phyloP scores from a whole-genome alignment of 257 asterid genomes.

The Scutellaria galericulata region DNA sequence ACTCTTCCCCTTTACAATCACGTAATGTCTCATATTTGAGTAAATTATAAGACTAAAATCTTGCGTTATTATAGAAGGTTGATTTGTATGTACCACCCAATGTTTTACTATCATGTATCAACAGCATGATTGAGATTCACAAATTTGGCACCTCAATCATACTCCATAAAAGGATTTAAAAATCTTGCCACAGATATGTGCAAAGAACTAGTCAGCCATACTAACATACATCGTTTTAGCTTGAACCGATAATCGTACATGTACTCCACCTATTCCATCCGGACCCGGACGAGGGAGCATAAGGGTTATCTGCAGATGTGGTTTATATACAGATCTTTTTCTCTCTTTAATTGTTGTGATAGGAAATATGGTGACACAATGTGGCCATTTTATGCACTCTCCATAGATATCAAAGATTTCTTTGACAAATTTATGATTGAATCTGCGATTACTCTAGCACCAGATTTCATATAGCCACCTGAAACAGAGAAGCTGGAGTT shows the following conservation, averaged over 20 bases:
- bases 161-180: constrained; percentile 8
- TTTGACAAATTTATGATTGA: constrained; percentile 71
- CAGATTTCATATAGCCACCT: constrained; percentile 98
- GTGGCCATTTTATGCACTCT: constrained; percentile 32
- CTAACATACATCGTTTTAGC: not conserved
- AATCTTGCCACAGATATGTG: not conserved
- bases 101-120: constrained; percentile 18
- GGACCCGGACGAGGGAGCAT: not conserved
- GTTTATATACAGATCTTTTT: not conserved
- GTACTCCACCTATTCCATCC: not conserved
- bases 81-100: too few species aligned
- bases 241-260: not conserved
- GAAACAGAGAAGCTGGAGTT: constrained; percentile 32
- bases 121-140: not conserved
- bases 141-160: constrained; percentile 13
- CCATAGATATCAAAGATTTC: constrained; percentile 70
- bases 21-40: too few species aligned
- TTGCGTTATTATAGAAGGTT: too few species aligned
- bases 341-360: not conserved
- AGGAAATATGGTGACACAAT: not conserved
- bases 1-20: too few species aligned
- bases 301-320: not conserved
- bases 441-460: constrained; percentile 88
- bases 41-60: too few species aligned
- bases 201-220: not conserved